Conservation (phyloP, 495 filamentous ascomycete genomes). For the Penicillium taxi region DNA sequence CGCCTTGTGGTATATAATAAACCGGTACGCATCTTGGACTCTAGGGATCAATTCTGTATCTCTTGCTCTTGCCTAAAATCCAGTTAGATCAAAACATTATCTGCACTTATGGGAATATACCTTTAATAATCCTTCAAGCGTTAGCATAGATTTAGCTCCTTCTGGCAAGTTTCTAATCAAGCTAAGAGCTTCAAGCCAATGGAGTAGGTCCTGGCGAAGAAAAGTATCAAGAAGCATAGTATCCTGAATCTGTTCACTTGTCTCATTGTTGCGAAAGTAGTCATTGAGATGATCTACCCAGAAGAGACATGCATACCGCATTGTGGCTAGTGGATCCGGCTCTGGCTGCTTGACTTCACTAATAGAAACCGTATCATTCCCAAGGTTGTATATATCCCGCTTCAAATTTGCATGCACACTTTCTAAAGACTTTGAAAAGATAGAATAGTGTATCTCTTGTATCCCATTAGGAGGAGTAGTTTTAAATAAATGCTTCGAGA, state of each 20-base stretch:
- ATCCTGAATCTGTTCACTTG: neutral
- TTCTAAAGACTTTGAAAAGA: slow-evolving; percentile 23
- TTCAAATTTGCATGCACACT: slow-evolving; percentile 8
- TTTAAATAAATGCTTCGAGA: slow-evolving; percentile 4
- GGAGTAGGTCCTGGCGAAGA: neutral
- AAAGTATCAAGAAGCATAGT: neutral
- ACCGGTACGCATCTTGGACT: slow-evolving; percentile 1
- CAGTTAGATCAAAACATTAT: neutral
- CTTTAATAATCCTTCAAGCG: neutral
- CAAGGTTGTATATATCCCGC: slow-evolving; percentile 17
- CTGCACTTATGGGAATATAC: neutral
- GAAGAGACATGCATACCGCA: slow-evolving; percentile 1
- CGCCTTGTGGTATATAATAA: neutral
- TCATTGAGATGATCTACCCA: slow-evolving; percentile 1
- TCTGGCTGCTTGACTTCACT: neutral
- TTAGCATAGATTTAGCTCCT: neutral
- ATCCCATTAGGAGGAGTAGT: slow-evolving; percentile 13
- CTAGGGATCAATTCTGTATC: neutral
- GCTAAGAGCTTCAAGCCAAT: slow-evolving; percentile 2
- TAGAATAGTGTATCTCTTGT: slow-evolving; percentile 15
- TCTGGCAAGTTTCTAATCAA: neutral
- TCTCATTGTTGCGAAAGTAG: neutral
- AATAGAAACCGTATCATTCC: neutral
- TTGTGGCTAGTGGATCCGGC: neutral
- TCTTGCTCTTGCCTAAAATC: neutral